Evolutionary conservation across 164 flowering plant species (phyloP), one percentile per base, ranked within the genome.

Genomic region (Kingdonia uniflora): DNA sequence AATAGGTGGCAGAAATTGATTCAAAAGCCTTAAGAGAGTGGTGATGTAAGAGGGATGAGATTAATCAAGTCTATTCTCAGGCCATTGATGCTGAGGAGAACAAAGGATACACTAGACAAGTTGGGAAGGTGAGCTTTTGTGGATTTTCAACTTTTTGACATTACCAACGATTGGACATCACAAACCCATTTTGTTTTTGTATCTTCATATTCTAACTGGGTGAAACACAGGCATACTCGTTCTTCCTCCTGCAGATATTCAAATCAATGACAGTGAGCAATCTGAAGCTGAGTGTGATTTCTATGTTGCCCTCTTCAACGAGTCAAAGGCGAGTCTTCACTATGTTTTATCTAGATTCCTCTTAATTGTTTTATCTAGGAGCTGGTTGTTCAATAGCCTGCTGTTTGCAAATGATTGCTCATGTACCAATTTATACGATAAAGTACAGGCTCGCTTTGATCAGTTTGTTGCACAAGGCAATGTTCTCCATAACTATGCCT

Each of bases 381-480:
- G n/a, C n/a, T n/a, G n/a, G n/a, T n/a, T n/a, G n/a, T n/a, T n/a
- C n/a, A n/a, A n/a, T n/a, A n/a, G n/a, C n/a, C 16, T 14, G 14
- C 14, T n/a, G 16, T 41, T 41, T 41, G 17, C 16, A 14, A 41
- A 41, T 41, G 14, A 14, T 14, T 11, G 44, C 14, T 41, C 16
- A 41, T 19, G 14, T 14, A 41, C 11, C 44, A 41, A 14, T 41
- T 41, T 0, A 2, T 14, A 14, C 14, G 44, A n/a, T n/a, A n/a
- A n/a, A n/a, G 4, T 64, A 76, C 83, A 87, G 92, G 83, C 81
- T 48, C 77, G 71, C 52, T 87, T 87, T 65, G 92, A 87, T 40
- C 80, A 87, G 47, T 87, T 81, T 72, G 92, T 87, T 37, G 95
- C 80, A 48, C 85, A 76, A 77, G 95, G 92, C 37, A 84, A 74